A percentile compares a stretch with the other conserved stretches of the same genome.
These are phyloP conservation scores for Amanita polypyramis DNA, from an alignment of 768 basidiomycete species.

Conservation along the genomic window DNA sequence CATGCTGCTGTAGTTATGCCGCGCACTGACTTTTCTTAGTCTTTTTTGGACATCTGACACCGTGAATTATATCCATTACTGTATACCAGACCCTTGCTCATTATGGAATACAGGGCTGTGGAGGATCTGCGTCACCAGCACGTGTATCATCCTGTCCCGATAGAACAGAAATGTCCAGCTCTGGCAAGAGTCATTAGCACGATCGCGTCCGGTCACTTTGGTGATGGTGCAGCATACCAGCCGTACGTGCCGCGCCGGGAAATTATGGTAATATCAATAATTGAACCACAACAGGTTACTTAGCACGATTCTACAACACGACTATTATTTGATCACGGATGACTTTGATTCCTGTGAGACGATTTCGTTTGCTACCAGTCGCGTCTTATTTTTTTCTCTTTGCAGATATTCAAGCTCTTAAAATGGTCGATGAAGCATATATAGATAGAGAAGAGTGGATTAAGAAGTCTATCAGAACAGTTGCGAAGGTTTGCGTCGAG, in stretches of 20 bases:
- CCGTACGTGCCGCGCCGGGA: constrained; percentile 41
- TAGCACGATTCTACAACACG: constrained; percentile 66
- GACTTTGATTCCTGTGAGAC: constrained; percentile 87
- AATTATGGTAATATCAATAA: constrained; percentile 14
- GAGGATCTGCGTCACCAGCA: constrained; percentile 84
- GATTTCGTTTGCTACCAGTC: not conserved
- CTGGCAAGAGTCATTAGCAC: constrained; percentile 71
- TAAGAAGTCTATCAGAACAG: constrained; percentile 81
- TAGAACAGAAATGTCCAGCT: constrained; percentile 77
- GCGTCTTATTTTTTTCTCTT: not conserved
- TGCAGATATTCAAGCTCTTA: constrained; percentile 72
- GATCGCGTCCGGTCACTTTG: constrained; percentile 72
- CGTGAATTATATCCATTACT: constrained; percentile 22
- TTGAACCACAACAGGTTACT: constrained; percentile 34
- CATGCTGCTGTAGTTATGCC: not conserved
- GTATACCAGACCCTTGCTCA: not conserved
- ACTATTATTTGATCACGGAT: constrained; percentile 78
- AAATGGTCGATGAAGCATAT: constrained; percentile 86
- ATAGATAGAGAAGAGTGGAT: constrained; percentile 79
- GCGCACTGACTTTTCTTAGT: constrained; percentile 30
- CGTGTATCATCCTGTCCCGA: constrained; percentile 67
- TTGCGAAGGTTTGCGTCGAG: constrained; percentile 45
- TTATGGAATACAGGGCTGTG: constrained; percentile 38
- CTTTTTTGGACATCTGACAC: constrained; percentile 86
- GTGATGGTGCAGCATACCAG: constrained; percentile 73